These are phyloP conservation scores for Acer campestre DNA, from an alignment of 345 rosid species.

Conservation along the genomic window DNA sequence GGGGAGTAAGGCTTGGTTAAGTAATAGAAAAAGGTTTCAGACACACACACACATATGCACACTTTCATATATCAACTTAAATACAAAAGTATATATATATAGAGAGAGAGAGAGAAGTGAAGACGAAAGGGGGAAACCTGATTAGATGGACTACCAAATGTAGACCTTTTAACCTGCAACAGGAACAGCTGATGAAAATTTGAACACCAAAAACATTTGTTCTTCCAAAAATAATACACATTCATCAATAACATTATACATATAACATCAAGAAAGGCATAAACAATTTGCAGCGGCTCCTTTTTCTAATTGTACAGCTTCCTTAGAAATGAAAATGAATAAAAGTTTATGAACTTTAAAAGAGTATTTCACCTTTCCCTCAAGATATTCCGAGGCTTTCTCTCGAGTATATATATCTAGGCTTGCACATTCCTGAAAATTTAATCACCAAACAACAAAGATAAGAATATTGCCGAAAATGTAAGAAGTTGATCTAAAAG, in stretches of 20 bases:
- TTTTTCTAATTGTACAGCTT: neutral
- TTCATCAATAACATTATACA: conserved; percentile 3
- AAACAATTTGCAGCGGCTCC: neutral
- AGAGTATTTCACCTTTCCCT: conserved; percentile 57
- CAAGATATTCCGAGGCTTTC: conserved; percentile 80
- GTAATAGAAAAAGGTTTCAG: neutral
- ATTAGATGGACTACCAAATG: conserved; percentile 37
- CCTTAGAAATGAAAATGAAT: neutral
- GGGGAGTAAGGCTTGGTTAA: neutral
- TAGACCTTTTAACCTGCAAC: conserved; percentile 60
- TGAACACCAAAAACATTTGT: neutral
- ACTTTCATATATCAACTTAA: neutral
- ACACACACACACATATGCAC: neutral
- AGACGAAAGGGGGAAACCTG: conserved; percentile 43
- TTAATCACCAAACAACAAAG: conserved; percentile 17
- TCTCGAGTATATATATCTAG: conserved; percentile 52
- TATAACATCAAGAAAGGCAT: neutral
- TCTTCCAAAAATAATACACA: conserved; percentile 7
- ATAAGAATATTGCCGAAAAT: conserved; percentile 10
- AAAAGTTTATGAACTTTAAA: neutral
- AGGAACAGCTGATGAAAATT: conserved; percentile 13
- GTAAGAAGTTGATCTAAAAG: neutral
- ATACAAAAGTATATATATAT: neutral
- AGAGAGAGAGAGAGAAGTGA: neutral
- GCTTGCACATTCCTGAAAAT: conserved; percentile 81